Evolutionary conservation across 306 rosid genomes (phyloP), one percentile per base, ranked within the genome.

Genomic region (Phaseolus lunatus): DNA sequence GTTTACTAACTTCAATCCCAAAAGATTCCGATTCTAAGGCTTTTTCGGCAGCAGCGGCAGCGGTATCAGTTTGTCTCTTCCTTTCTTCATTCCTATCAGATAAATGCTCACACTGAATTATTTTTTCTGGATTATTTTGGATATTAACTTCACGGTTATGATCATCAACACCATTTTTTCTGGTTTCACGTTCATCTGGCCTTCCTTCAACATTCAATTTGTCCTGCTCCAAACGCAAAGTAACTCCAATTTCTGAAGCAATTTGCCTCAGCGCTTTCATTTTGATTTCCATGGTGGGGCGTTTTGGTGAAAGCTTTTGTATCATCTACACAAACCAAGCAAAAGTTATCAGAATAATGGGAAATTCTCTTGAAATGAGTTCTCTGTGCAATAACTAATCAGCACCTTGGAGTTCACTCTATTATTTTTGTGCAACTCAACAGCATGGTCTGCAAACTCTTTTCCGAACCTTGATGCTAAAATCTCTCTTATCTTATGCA

Each of bases 381-480:
- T 68, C 22, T 69, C 54, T 29, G 4, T 15, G 47, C 3, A n/a
- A 33, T n/a, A 37, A 64, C 70, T n/a, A 53, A 29, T 65, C 5
- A 39, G 1, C 49, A 89, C 94, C 86, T 81, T 82, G 31, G 86
- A 81, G 78, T 85, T 89, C 37, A 89, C 95, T 61, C 79, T 73
- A 63, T 90, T 88, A 35, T 85, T 85, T 79, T 52, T 79, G 43
- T 78, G 85, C 41, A 88, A 78, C 67, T 85, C 88, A 52, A 92
- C 80, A 53, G 88, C 89, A 23, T 72, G 70, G 68, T 86, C 77
- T 14, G 87, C 82, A 71, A 89, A 86, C 33, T 84, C 87, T 68
- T 74, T 86, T 73, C 97, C 97, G 56, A 78, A 84, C 61, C 58
- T 80, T 31, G 88, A 56, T 2, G 90, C 80, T 22, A 89, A 79